Base-by-base conservation (phyloP, 202 grass and related monocot genomes). In the Zoysia matrella region DNA sequence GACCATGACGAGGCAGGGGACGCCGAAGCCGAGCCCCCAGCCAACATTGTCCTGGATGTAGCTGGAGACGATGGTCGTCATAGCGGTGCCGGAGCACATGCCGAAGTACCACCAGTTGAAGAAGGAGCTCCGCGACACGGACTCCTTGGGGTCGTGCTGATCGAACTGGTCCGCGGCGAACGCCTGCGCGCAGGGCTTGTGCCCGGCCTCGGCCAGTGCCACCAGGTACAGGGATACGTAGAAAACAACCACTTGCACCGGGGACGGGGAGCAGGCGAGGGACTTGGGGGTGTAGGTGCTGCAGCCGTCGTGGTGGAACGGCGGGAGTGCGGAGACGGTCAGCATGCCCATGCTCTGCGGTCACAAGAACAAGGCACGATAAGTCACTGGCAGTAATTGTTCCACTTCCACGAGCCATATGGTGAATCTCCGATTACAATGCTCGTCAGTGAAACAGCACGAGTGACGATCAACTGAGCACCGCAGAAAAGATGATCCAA, bases 81-180 rank as follows among this genome's bases (percentile, higher is more conserved):
- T 65, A 48, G 84, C 69, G 18, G 71, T 72, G 80, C 90, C 89
- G 61, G 73, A 75, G 60, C 65, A 89, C 80, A 91, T 79, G 9
- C 88, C 90, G 36, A 98, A 94, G 86, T 84, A 93, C 92, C 92
- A 94, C 95, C 22, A 77, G 22, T 30, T 30, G 22, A 30, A 30
- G 22, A 30, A 30, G 22, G 22, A 30, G 22, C 22, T 30, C 22
- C 82, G 69, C 2, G 92, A 65, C 40, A 78, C 55, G 57, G 79
- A 76, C 79, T 98, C 95, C 84, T 75, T 43, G 18, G 86, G 79
- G 72, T 95, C 88, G 58, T 78, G 47, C 64, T 91, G 78, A 73
- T 93, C 88, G 82, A 98, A 98, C 81, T 98, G 92, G 84, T 93
- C 95, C 0, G 95, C 92, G 10, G 86, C 92, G 53, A 98, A 94